phyloP scores from a whole-genome alignment of 257 asterid genomes.

The Paraleonurus japonicus region DNA sequence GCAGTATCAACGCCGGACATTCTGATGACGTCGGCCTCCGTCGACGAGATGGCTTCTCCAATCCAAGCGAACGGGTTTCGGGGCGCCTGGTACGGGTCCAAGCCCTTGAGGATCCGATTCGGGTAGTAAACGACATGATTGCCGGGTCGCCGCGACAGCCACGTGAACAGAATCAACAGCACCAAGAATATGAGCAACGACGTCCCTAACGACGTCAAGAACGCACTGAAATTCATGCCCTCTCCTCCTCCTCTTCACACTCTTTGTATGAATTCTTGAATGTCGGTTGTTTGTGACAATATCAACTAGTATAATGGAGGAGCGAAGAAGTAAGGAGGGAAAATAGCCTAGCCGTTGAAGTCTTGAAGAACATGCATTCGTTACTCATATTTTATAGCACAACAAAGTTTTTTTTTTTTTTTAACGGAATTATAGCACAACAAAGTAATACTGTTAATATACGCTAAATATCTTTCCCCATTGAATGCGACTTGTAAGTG shows the following conservation, averaged over 20 bases:
- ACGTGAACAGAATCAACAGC: conserved; percentile 66
- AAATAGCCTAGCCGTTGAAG: too few relatives aligned
- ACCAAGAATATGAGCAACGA: conserved; percentile 65
- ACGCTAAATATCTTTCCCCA: too few relatives aligned
- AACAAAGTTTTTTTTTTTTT: too few relatives aligned
- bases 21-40: conserved; percentile 75
- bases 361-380: too few relatives aligned
- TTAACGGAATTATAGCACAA: too few relatives aligned
- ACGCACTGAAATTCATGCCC: conserved; percentile 75
- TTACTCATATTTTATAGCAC: too few relatives aligned
- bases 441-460: too few relatives aligned
- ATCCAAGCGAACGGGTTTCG: conserved; percentile 90
- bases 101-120: conserved; percentile 69
- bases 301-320: too few relatives aligned
- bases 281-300: too few relatives aligned
- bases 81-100: conserved; percentile 61
- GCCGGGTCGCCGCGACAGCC: conserved; percentile 67
- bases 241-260: conserved; percentile 16
- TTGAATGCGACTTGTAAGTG: not conserved
- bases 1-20: conserved; percentile 95
- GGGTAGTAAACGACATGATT: conserved; percentile 73
- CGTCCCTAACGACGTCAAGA: conserved; percentile 82
- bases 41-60: conserved; percentile 67
- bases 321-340: too few relatives aligned
- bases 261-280: too few relatives aligned